phyloP scores from a whole-genome alignment of 2,329 filamentous ascomycete genomes.

The Acrocalymma vagum region DNA sequence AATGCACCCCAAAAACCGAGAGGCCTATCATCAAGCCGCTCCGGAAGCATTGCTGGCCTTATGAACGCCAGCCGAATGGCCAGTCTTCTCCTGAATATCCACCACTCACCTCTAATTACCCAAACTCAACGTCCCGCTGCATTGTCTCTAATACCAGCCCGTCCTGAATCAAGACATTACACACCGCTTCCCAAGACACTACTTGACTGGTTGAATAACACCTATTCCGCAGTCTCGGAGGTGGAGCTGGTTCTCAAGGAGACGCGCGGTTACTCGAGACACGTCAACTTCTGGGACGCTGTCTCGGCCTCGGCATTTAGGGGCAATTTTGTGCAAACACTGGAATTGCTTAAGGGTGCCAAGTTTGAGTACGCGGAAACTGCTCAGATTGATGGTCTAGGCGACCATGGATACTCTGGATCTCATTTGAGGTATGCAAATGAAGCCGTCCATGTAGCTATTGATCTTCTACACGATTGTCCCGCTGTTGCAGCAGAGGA shows the following conservation, averaged over 20 bases:
- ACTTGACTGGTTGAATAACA: slow-evolving; percentile 81
- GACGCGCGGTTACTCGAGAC: slow-evolving; percentile 77
- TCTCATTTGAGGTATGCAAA: slow-evolving; percentile 81
- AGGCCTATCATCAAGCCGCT: slow-evolving; percentile 23
- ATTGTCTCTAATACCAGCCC: slow-evolving; percentile 34
- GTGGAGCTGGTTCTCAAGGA: slow-evolving; percentile 69
- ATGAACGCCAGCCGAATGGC: slow-evolving; percentile 84
- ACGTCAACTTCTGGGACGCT: slow-evolving; percentile 84
- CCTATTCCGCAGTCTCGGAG: slow-evolving; percentile 76
- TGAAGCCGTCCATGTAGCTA: slow-evolving; percentile 72
- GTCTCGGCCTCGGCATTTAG: slow-evolving; percentile 75
- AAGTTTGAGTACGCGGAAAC: slow-evolving; percentile 80
- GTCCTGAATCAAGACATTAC: slow-evolving; percentile 29
- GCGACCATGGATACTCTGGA: slow-evolving; percentile 74
- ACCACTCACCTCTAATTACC: slow-evolving; percentile 61
- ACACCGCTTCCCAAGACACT: slow-evolving; percentile 76
- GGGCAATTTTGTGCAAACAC: slow-evolving; percentile 73
- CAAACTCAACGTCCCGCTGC: slow-evolving; percentile 31
- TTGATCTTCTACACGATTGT: slow-evolving; percentile 75
- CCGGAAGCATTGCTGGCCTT: slow-evolving; percentile 65
- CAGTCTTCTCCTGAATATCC: slow-evolving; percentile 78
- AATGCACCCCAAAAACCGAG: slow-evolving; percentile 48
- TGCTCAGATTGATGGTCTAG: slow-evolving; percentile 68
- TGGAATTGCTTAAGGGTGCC: slow-evolving; percentile 74
- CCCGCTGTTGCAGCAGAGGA: slow-evolving; percentile 72